Percentiles rank a stretch among this genome's conserved stretches.
phyloP scores from a whole-genome alignment of 78 protist species.

The Protostelium mycophagum region DNA sequence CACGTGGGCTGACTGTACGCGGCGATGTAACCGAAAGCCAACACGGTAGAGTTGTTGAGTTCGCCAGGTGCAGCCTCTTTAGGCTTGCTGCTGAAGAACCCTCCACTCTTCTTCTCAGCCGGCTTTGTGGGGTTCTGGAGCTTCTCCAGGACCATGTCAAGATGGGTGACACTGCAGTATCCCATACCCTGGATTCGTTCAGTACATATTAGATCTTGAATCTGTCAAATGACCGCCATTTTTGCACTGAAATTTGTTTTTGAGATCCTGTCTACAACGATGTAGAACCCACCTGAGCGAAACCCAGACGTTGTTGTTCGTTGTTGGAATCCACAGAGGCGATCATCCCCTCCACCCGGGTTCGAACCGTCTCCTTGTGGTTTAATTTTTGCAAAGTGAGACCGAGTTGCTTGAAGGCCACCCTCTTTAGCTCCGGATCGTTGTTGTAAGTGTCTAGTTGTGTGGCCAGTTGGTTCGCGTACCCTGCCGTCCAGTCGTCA shows the following conservation, averaged over 20 bases:
- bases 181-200: constrained; percentile 43
- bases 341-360: constrained; percentile 42
- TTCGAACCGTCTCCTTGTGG: constrained; percentile 41
- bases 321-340: constrained; percentile 28
- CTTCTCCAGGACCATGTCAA: constrained; percentile 53
- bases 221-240: neutral
- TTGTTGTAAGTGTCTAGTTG: constrained; percentile 45
- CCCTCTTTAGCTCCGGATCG: constrained; percentile 24
- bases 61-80: constrained; percentile 44
- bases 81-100: constrained; percentile 32
- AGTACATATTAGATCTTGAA: neutral
- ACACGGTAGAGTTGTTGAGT: constrained; percentile 26
- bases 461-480: constrained; percentile 26
- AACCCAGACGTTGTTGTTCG: constrained; percentile 43
- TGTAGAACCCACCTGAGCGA: constrained; percentile 29
- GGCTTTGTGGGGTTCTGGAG: constrained; percentile 7
- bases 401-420: constrained; percentile 47
- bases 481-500: constrained; percentile 63
- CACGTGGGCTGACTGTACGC: constrained; percentile 16
- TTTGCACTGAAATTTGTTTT: too few relatives aligned
- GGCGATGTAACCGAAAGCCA: constrained; percentile 42
- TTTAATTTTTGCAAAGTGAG: constrained; percentile 38
- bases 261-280: too few relatives aligned
- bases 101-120: constrained; percentile 41
- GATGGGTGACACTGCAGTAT: constrained; percentile 35